Evolutionary conservation across 2,329 filamentous ascomycete species (phyloP).

Genomic region (Myriosclerotinia scirpicola): DNA sequence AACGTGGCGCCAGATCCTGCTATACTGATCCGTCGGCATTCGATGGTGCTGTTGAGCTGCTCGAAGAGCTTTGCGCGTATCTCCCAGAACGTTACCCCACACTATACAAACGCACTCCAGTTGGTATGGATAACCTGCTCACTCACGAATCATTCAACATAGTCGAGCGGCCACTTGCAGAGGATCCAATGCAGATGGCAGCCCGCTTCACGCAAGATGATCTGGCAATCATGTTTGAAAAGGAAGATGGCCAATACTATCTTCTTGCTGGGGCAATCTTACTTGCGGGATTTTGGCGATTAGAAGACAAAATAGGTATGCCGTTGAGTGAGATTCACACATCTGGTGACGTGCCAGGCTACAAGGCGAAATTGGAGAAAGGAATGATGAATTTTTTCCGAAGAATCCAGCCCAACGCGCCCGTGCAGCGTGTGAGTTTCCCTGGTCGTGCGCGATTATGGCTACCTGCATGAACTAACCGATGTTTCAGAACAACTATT

Average conservation of each 20-base stretch:
- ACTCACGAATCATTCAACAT: conserved; percentile 74
- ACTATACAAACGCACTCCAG: conserved; percentile 62
- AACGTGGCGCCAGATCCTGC: conserved; percentile 67
- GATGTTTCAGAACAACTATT: conserved; percentile 72
- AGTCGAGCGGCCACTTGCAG: conserved; percentile 58
- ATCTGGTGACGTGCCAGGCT: conserved; percentile 72
- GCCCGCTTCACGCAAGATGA: conserved; percentile 79
- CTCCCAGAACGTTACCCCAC: conserved; percentile 73
- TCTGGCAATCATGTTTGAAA: conserved; percentile 79
- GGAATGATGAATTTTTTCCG: conserved; percentile 83
- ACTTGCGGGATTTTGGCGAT: conserved; percentile 79
- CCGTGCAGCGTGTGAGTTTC: conserved; percentile 47
- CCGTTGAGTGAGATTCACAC: conserved; percentile 76
- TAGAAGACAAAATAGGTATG: conserved; percentile 81
- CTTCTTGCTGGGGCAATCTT: conserved; percentile 74
- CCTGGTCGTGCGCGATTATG: conserved; percentile 11
- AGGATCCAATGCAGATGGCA: conserved; percentile 77
- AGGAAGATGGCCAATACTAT: conserved; percentile 74
- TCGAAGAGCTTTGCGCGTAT: conserved; percentile 71
- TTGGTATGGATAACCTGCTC: conserved; percentile 68
- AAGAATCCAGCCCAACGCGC: conserved; percentile 65
- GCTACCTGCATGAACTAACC: conserved; percentile 27
- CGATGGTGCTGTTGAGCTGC: conserved; percentile 70
- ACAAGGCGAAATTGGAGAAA: conserved; percentile 67
- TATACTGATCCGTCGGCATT: conserved; percentile 68